Conservation (phyloP, 2,329 filamentous ascomycete species). For the Dothideomycetes sp. region DNA sequence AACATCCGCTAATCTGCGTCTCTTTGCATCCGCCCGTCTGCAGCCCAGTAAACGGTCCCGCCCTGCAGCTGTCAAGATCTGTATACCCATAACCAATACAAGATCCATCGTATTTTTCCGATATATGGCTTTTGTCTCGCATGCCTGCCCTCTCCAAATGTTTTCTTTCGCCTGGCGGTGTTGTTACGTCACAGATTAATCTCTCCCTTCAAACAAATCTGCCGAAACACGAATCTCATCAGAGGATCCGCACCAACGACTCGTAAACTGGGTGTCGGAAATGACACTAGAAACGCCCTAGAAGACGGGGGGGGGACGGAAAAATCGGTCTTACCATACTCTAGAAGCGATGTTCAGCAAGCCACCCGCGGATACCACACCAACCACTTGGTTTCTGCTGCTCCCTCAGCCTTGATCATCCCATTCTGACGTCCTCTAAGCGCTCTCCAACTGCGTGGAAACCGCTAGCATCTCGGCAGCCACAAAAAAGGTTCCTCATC, state of each 20-base stretch:
- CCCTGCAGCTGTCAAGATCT: conserved; percentile 5
- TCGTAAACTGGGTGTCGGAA: conserved; percentile 1
- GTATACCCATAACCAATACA: too few relatives aligned
- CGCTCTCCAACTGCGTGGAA: neutral
- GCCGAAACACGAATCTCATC: conserved; percentile 1
- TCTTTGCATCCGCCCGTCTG: conserved; percentile 4
- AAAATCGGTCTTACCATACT: conserved; percentile 4
- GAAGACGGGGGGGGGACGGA: conserved; percentile 6
- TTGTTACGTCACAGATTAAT: conserved; percentile 2
- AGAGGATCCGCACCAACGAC: conserved; percentile 5
- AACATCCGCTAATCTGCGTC: conserved; percentile 6
- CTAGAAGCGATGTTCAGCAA: conserved; percentile 3
- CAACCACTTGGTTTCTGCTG: neutral
- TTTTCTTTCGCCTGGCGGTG: neutral
- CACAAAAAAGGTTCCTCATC: neutral
- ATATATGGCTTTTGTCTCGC: conserved; percentile 1
- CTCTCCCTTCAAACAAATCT: conserved; percentile 6
- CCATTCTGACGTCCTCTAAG: neutral
- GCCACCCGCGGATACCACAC: neutral
- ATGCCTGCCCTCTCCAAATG: neutral
- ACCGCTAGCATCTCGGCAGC: neutral
- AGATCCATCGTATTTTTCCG: neutral
- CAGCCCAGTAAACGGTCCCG: neutral
- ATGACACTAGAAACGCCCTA: conserved; percentile 9
- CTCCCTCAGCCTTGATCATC: neutral